Base-by-base conservation (phyloP, 495 filamentous ascomycete genomes). In the Chaetomium cochliodes region DNA sequence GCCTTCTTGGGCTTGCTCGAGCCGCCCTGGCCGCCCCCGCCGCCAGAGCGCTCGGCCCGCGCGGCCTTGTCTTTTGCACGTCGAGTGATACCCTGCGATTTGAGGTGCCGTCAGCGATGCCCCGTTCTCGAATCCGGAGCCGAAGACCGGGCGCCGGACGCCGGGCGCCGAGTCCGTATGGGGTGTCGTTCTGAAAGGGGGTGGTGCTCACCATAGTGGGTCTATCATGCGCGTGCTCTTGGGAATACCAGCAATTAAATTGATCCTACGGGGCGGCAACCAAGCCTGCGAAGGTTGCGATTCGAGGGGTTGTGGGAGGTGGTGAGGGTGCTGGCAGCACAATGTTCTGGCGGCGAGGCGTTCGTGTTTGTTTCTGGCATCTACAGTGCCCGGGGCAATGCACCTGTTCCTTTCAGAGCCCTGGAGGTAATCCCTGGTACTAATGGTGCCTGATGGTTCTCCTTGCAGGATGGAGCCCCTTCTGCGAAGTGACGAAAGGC, bases 1-100 rank as follows among this genome's bases (percentile, higher is more conserved):
- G 96, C 96, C 80, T 97, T 98, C 79, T 92, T 93, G 67, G 96
- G 89, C 77, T 90, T 90, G 71, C 86, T 86, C 30, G 65, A 62
- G 60, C 68, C 82, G 80, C 52, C 82, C 79, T 65, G 79, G 75
- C 69, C 81, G 77, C 69, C 79, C 54, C 79, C 77, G 64, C 81
- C 82, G 61, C 78, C 79, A 66, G 73, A 67, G 70, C 81, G 81
- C 39, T 82, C 82, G 60, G 79, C 80, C 75, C 90, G 87, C 67
- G 86, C 88, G 73, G 86, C 88, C 68, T 87, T 84, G 53, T 85
- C 79, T 72, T 84, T 86, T 57, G 78, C 79, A 68, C 82, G 77
- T 70, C 80, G 74, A 75, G 82, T 85, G 70, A 85, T 85, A 78
- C 75, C 83, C 83, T 86, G 70, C 18, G 28, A 65, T 33, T 9